Evolutionary conservation across 129 eudicot species (phyloP).

Genomic region (Apium graveolens): DNA sequence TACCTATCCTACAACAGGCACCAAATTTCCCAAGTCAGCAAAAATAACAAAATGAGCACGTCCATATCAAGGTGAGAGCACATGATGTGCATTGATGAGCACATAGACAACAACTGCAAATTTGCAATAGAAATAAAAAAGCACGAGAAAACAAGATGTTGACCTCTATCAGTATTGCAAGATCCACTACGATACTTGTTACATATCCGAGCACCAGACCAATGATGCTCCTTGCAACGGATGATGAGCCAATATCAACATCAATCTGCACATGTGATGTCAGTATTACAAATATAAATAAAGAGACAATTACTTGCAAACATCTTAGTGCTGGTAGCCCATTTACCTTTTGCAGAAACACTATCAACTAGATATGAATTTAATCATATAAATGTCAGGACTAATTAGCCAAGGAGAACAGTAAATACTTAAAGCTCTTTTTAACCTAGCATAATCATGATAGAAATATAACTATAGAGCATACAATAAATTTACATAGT

Average conservation of each 20-base stretch:
- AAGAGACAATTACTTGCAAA: not conserved
- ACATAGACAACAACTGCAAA: not conserved
- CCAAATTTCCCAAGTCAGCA: not conserved
- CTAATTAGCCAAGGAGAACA: not conserved
- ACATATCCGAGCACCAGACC: conserved; percentile 97
- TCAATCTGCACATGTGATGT: conserved; percentile 57
- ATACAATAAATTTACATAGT: not conserved
- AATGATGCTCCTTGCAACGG: conserved; percentile 89
- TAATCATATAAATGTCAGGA: not conserved
- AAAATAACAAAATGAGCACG: not conserved
- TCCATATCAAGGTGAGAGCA: not conserved
- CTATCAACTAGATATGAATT: not conserved
- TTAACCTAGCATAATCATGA: not conserved
- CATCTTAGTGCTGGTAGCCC: not conserved
- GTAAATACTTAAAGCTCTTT: not conserved
- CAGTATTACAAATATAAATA: not conserved
- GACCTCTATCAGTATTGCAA: conserved; percentile 91
- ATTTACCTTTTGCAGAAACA: not conserved
- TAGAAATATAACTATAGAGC: not conserved
- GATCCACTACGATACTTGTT: conserved; percentile 96
- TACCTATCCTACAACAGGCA: not conserved
- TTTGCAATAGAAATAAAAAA: not conserved
- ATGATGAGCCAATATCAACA: conserved; percentile 97
- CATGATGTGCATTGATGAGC: not conserved
- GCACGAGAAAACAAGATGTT: not conserved